Evolutionary conservation across 192 early-diverging fungal genomes (phyloP).

Genomic region (Podila horticola): DNA sequence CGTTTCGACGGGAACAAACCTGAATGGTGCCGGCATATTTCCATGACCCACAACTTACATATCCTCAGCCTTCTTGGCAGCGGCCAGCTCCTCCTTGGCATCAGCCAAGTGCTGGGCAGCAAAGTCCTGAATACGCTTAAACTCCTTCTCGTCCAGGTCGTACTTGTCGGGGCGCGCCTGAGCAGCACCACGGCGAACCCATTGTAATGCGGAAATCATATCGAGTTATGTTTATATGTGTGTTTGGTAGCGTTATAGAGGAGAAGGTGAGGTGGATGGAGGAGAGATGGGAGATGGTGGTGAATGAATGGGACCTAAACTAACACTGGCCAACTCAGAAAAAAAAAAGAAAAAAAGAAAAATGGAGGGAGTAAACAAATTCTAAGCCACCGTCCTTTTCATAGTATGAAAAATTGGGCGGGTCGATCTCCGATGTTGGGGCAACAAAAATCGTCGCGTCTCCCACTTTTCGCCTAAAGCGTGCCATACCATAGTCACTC

Average conservation of each 20-base stretch:
- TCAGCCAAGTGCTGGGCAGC: slow-evolving; percentile 72
- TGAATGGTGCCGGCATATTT: neutral
- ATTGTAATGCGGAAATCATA: slow-evolving; percentile 94
- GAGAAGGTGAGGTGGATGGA: neutral
- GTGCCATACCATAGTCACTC: too few species aligned
- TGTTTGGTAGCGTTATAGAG: neutral
- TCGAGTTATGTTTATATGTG: neutral
- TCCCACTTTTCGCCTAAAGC: too few species aligned
- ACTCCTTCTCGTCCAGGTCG: slow-evolving; percentile 91
- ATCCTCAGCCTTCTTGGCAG: slow-evolving; percentile 60
- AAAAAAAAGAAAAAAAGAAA: neutral
- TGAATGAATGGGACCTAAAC: neutral
- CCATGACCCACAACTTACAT: slow-evolving; percentile 19
- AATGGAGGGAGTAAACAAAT: too few species aligned
- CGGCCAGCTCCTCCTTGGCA: slow-evolving; percentile 69
- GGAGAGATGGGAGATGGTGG: neutral
- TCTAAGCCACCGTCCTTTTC: too few species aligned
- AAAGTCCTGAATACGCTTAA: slow-evolving; percentile 76
- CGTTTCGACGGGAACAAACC: neutral
- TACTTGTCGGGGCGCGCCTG: slow-evolving; percentile 80
- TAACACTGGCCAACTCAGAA: neutral
- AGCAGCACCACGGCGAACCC: slow-evolving; percentile 96
- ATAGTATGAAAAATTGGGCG: too few species aligned
- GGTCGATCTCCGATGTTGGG: too few species aligned
- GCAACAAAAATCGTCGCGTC: too few species aligned